These are phyloP conservation scores for Perkinsus olseni DNA, from an alignment of 169 alveolate genomes.

Conservation along the genomic window DNA sequence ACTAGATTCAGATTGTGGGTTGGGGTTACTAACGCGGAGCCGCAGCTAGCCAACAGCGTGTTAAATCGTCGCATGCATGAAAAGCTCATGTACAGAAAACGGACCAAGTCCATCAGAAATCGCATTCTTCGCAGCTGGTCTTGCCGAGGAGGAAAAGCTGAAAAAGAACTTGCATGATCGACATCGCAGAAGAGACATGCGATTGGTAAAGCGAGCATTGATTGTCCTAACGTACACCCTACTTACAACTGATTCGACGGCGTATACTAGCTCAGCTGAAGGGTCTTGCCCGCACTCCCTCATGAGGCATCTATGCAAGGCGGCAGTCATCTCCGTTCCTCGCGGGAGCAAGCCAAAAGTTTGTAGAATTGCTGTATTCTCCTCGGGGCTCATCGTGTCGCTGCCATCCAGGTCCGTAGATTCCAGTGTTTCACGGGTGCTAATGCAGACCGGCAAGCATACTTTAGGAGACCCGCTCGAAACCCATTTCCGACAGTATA, in stretches of 20 bases:
- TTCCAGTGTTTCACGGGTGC: neutral
- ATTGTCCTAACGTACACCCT: no score
- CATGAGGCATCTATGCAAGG: neutral
- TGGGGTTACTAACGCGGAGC: no score
- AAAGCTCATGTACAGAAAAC: no score
- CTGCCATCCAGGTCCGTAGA: neutral
- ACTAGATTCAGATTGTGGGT: no score
- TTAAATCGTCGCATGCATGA: no score
- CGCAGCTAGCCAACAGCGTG: no score
- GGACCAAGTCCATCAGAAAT: neutral
- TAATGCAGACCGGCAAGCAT: neutral
- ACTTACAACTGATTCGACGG: neutral
- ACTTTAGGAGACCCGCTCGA: neutral
- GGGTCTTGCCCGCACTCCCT: neutral
- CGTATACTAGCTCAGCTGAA: neutral
- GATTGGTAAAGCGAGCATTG: no score
- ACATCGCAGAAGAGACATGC: neutral
- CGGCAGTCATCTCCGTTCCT: neutral
- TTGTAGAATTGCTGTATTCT: neutral
- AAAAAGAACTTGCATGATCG: neutral
- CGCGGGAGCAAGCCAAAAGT: neutral
- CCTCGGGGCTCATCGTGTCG: neutral
- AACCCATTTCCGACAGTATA: neutral
- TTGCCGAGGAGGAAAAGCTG: neutral
- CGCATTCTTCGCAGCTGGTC: neutral